Base-by-base conservation (phyloP, 441 rosid species). In the Pelargonium cotyledonis region DNA sequence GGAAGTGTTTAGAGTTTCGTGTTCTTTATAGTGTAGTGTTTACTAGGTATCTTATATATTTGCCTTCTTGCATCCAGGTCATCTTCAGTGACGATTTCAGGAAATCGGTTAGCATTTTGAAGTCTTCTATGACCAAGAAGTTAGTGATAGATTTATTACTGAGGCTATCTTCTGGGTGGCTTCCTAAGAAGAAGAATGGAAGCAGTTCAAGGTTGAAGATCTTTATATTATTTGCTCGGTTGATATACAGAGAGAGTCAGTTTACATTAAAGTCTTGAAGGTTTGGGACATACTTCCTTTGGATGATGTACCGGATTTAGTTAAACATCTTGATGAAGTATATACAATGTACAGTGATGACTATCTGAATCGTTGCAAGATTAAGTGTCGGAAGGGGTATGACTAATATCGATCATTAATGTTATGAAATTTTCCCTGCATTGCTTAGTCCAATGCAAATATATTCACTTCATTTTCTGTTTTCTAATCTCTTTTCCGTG, bases 161-260 rank as follows among this genome's bases (percentile, higher is more conserved):
- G 35, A 80, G 63, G 70, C 81, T 85, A 71, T 72, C 89, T 9
- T 62, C 65, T 29, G 89, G 89, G 47, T 84, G 86, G 89, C 70
- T 81, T n/a, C 85, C 85, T 8, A 58, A 19, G 1, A 77, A 69
- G 79, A 84, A 43, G 70, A 80, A 58, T 4, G 74, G 76, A 82
- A 78, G 16, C 72, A 78, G 44, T 81, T 75, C 75, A 80, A 73
- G 76, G 81, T 77, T 47, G 77, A 40, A 58, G 35, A 55, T 60
- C 57, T 73, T 0, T 78, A 75, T 16, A 41, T 82, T n/a, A 4
- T 82, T 9, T 80, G 82, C 67, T 75, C 85, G 3, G 55, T 70
- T 66, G 90, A 86, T 53, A 53, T 84, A 2, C 41, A 21, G 31
- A 81, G 77, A 71, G 83, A 81, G 9, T 55, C 1, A 5, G 6